Evolutionary conservation across 495 filamentous ascomycete species (phyloP).

Genomic region (Letharia columbiana): DNA sequence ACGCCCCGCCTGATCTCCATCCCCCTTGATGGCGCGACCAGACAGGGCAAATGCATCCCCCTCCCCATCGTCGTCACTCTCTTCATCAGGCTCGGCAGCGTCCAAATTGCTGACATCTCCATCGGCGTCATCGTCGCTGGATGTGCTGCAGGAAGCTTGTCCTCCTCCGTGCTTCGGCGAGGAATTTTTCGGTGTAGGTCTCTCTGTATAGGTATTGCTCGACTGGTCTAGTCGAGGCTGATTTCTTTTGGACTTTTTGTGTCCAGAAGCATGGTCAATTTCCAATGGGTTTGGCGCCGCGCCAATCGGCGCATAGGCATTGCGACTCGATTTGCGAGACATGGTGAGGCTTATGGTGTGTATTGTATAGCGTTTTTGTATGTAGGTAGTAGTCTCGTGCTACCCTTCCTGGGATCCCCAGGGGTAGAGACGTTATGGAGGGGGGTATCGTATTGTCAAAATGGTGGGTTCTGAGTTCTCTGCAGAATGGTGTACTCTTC

Average conservation of each 20-base stretch:
- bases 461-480: background rate
- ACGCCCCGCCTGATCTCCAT: constrained; percentile 39
- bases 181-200: background rate
- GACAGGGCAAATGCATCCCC: constrained; percentile 46
- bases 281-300: background rate
- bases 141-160: constrained; percentile 17
- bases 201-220: background rate
- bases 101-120: constrained; percentile 39
- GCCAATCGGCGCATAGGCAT: background rate
- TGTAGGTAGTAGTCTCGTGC: background rate
- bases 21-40: constrained; percentile 36
- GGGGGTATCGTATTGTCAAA: background rate
- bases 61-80: constrained; percentile 40
- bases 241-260: constrained; percentile 8
- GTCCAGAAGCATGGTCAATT: constrained; percentile 4
- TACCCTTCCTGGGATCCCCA: background rate
- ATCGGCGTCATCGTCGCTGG: constrained; percentile 38
- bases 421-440: background rate
- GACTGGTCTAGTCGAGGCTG: background rate
- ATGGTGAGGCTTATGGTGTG: constrained; percentile 1
- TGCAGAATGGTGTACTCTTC: background rate
- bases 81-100: constrained; percentile 40
- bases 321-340: constrained; percentile 10
- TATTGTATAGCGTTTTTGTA: background rate
- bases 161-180: constrained; percentile 18